phyloP scores from a whole-genome alignment of 2,329 filamentous ascomycete species.

The Beauveria brongniartii region DNA sequence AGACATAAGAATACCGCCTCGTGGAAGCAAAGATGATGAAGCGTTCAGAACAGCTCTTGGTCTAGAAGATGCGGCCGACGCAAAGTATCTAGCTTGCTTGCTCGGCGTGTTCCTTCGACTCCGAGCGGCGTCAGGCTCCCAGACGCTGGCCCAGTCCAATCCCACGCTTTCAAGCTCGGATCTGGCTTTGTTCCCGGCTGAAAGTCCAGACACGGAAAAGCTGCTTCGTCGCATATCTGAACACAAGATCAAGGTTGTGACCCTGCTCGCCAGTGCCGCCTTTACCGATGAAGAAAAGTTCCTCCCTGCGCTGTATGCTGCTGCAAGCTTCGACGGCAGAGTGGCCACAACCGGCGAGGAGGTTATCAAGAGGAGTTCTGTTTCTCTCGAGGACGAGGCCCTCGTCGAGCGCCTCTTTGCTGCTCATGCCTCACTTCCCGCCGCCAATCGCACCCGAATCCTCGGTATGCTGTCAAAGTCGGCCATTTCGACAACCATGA shows the following conservation, averaged over 20 bases:
- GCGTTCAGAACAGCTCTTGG: conserved; percentile 58
- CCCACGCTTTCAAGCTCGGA: conserved; percentile 25
- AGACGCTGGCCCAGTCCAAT: conserved; percentile 24
- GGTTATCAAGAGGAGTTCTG: conserved; percentile 69
- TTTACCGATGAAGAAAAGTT: conserved; percentile 81
- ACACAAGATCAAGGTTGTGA: conserved; percentile 51
- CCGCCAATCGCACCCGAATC: conserved; percentile 69
- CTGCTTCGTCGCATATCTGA: conserved; percentile 29
- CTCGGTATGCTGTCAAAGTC: conserved; percentile 72
- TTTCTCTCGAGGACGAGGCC: conserved; percentile 61
- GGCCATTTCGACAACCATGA: conserved; percentile 60
- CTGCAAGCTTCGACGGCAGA: conserved; percentile 71
- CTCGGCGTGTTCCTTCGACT: conserved; percentile 64
- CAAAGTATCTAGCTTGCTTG: conserved; percentile 63
- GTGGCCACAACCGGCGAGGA: conserved; percentile 84
- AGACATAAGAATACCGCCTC: conserved; percentile 61
- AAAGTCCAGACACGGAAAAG: conserved; percentile 56
- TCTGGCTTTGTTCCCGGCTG: conserved; percentile 22
- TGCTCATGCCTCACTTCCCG: conserved; percentile 65
- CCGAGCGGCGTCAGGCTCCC: conserved; percentile 22
- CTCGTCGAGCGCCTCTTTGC: conserved; percentile 61
- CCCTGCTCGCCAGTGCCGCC: conserved; percentile 73
- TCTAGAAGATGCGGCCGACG: conserved; percentile 59
- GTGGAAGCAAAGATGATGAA: conserved; percentile 71
- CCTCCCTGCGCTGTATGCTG: conserved; percentile 73